Evolutionary conservation across 2,329 filamentous ascomycete species (phyloP), one percentile per base, ranked within the genome.

Genomic region (Exophiala alcalophila): DNA sequence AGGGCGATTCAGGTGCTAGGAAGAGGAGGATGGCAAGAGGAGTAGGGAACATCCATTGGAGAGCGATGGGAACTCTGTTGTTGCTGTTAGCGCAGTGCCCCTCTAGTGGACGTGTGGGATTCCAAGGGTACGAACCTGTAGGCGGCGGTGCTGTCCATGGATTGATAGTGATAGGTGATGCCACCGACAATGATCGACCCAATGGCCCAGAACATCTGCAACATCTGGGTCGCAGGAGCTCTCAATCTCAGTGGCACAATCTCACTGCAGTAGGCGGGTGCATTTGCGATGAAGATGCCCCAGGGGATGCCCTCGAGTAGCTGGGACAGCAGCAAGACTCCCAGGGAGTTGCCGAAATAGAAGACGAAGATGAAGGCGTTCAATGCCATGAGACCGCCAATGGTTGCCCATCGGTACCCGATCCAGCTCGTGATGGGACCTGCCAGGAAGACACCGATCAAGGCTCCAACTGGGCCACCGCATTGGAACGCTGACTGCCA

Each of bases 201-300:
- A 57, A 82, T 75, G 12, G 77, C 73, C 78, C 78, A 82, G 65
- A 77, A 78, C 77, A 81, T 81, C 64, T 82, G 78, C 61, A 82
- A 55, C 72, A 77, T 81, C 62, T 77, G 73, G 2, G 78, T 82
- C 4, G 70, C 71, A 14, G 76, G 72, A 39, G 73, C 78, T 59
- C 78, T 64, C 40, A 83, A 62, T 56, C 65, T 65, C 38, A 82
- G 69, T 1, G 78, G 78, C 2, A 79, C 76, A 43, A 83, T 78
- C 59, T 83, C 79, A 56, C 64, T 65, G 61, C 72, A 77, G 65
- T 81, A 83, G 5, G 79, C 78, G 1, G 79, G 79, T 4, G 78
- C 72, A 58, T 81, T 81, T 58, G 78, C 77, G 53, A 81, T 79
- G 61, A 83, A 83, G 56, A 83, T 73, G 18, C 79, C 79, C 79